Percentiles rank a stretch among this genome's conserved stretches.
These are phyloP conservation scores for Fusarium lateritium DNA, from an alignment of 2,329 filamentous ascomycete species.

Conservation along the genomic window DNA sequence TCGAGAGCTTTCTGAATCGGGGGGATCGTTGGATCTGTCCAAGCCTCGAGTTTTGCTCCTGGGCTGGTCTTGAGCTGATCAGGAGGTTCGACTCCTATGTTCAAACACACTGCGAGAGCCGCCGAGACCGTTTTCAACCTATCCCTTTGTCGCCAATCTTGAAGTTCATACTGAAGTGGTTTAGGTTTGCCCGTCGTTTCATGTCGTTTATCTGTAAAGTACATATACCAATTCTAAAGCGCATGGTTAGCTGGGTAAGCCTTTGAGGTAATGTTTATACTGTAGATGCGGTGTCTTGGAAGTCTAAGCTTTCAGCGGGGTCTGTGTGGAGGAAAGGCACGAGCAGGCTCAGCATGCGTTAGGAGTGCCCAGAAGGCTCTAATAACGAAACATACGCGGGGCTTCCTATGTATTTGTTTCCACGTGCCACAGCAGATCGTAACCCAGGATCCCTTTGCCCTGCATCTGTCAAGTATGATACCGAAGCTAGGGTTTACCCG, in stretches of 20 bases:
- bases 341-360: neutral
- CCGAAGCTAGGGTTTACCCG: constrained; percentile 55
- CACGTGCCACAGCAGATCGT: constrained; percentile 11
- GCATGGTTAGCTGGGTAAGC: constrained; percentile 27
- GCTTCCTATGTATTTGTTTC: neutral
- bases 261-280: neutral
- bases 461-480: constrained; percentile 18
- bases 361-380: neutral
- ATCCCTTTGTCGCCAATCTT: constrained; percentile 98
- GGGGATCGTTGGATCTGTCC: constrained; percentile 90
- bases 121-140: constrained; percentile 97
- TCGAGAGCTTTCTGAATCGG: constrained; percentile 89
- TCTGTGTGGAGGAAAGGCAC: neutral
- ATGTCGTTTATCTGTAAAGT: constrained; percentile 98
- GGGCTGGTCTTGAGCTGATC: constrained; percentile 97
- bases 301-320: neutral
- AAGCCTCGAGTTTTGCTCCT: constrained; percentile 94
- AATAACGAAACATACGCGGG: neutral
- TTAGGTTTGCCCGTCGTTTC: constrained; percentile 93
- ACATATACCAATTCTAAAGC: constrained; percentile 96
- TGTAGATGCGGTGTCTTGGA: neutral
- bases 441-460: constrained; percentile 2
- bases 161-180: constrained; percentile 74
- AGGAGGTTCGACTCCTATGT: constrained; percentile 97
- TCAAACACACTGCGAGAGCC: constrained; percentile 92